These are phyloP conservation scores for Thymus quinquecostatus DNA, from an alignment of 257 asterid species.

Conservation along the genomic window DNA sequence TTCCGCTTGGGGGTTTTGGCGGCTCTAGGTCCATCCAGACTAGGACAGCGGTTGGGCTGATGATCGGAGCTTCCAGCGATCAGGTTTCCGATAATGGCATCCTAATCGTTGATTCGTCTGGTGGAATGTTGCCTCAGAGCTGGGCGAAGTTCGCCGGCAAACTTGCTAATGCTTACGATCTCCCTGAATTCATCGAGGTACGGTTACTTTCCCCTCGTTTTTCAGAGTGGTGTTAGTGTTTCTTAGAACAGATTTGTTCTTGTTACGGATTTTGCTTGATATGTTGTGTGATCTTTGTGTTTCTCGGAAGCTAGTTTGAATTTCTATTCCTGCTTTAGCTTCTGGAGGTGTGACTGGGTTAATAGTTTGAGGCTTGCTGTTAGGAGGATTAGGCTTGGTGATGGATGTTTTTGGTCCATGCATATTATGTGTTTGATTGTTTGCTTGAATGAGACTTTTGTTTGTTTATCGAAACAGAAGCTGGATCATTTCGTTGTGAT, in stretches of 20 bases:
- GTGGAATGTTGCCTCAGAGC: constrained; percentile 89
- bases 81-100: constrained; percentile 75
- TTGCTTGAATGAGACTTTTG: constrained; percentile 13
- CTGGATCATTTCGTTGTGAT: constrained; percentile 61
- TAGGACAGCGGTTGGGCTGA: constrained; percentile 63
- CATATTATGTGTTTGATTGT: constrained; percentile 11
- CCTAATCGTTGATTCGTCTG: constrained; percentile 80
- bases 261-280: background rate
- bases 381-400: too few species aligned
- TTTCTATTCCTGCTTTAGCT: background rate
- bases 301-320: background rate
- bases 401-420: background rate
- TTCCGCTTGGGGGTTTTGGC: constrained; percentile 87
- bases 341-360: background rate
- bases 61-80: constrained; percentile 96
- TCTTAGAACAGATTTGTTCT: background rate
- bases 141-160: constrained; percentile 93
- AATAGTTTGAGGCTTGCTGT: too few species aligned
- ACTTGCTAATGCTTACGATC: constrained; percentile 71
- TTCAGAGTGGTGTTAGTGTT: background rate
- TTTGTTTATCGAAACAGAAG: constrained; percentile 51
- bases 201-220: background rate
- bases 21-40: constrained; percentile 82
- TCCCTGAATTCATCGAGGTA: constrained; percentile 69
- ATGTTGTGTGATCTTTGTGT: background rate